Base-by-base conservation (phyloP, 768 basidiomycete species). In the Leucosporidium scottii region DNA sequence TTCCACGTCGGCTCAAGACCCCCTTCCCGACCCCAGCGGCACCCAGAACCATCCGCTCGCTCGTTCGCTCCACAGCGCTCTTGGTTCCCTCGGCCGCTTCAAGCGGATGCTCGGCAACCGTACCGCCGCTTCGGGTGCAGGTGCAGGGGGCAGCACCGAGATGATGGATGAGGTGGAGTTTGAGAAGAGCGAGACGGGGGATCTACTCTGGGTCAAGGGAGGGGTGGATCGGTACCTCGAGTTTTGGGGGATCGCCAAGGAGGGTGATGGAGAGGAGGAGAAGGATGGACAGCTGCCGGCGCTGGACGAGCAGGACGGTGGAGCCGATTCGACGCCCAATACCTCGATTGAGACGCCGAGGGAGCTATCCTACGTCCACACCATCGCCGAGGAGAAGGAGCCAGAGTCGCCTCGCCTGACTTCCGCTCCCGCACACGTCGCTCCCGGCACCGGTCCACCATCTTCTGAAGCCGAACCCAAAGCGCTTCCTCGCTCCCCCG, bases 31-130 rank as follows among this genome's bases (percentile, higher is more conserved):
- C 50, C 62, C 49, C 27, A 13, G 5, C 6, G 8, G 54, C 2
- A 20, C 56, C 25, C 64, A 61, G 56, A 62, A 65, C 36, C 85
- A 82, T 73, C 81, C 86, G 0, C 80, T 92, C 21, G 89, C 88
- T 0, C 83, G 89, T 1, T 88, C 84, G 17, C 84, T 93, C 57
- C 86, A 89, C 62, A 87, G 85, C 78, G 91, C 91, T 4, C 86
- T 92, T 34, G 89, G 91, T 7, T 83, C 88, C 8, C 79, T 93
- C 23, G 91, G 91, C 2, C 81, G 88, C 15, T 88, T 91, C 88
- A 88, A 83, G 74, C 85, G 91, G 9, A 89, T 89, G 34, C 77
- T 92, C 61, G 71, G 73, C 44, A 67, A 66, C 27, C 64, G 69
- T 2, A 64, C 65, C 8, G 49, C 28, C 27, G 13, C 48, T 0